Percentiles rank a stretch among this genome's conserved stretches.
phyloP scores from a whole-genome alignment of 805 yeast genomes.

The Wickerhamiella slavikovae region DNA sequence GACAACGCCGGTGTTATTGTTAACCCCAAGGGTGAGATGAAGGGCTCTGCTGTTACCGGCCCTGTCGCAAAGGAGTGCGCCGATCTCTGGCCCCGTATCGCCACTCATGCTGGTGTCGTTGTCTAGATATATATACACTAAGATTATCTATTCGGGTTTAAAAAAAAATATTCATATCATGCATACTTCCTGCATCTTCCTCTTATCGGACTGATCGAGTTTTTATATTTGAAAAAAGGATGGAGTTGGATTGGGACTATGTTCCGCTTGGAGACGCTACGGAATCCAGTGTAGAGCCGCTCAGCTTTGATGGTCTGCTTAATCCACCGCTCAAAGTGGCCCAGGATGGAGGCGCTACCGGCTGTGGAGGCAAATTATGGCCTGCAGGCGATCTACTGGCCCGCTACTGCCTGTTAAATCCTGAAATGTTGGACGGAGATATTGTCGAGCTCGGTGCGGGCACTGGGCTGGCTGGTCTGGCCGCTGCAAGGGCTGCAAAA shows the following conservation, averaged over 20 bases:
- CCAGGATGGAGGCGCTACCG: conserved; percentile 38
- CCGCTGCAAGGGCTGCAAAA: conserved; percentile 15
- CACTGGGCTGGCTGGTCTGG: conserved; percentile 34
- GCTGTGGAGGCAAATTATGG: conserved; percentile 49
- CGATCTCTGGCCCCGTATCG: conserved; percentile 99
- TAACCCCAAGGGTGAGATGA: conserved; percentile 99
- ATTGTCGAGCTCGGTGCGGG: conserved; percentile 37
- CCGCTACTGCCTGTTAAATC: conserved; percentile 21
- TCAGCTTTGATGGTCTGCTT: conserved; percentile 23
- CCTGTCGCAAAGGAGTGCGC: conserved; percentile 99
- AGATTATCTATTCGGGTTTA: conserved; percentile 1
- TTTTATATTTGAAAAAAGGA: background rate
- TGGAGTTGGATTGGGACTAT: conserved; percentile 14
- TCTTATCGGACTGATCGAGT: background rate
- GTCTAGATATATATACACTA: conserved; percentile 40
- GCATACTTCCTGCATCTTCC: no score
- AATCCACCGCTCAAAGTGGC: conserved; percentile 21
- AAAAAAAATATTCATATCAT: background rate
- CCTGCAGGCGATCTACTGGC: conserved; percentile 37
- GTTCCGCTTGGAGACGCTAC: conserved; percentile 19
- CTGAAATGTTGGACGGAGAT: conserved; percentile 9
- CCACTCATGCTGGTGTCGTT: conserved; percentile 99
- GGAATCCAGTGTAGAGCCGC: conserved; percentile 21
- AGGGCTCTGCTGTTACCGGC: conserved; percentile 99
- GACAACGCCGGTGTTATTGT: conserved; percentile 99